Conservation (phyloP, 345 rosid genomes). For the Salix suchowensis region DNA sequence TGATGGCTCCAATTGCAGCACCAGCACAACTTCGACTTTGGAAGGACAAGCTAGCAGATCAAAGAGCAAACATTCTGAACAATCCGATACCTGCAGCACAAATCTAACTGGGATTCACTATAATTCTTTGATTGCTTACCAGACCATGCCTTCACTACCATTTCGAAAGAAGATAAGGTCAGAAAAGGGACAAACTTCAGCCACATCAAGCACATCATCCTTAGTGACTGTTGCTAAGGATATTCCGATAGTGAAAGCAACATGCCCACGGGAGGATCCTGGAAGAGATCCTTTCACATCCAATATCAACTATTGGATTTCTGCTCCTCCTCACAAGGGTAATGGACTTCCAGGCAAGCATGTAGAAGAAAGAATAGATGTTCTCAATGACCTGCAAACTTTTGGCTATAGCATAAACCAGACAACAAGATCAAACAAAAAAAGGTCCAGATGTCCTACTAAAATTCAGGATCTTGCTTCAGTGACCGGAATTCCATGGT, state of each 20-base stretch:
- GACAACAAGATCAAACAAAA: slow-evolving; percentile 40
- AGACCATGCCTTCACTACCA: slow-evolving; percentile 24
- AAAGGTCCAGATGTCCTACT: slow-evolving; percentile 51
- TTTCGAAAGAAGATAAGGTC: slow-evolving; percentile 47
- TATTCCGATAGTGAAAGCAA: slow-evolving; percentile 7
- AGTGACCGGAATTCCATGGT: slow-evolving; percentile 25
- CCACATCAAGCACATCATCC: slow-evolving; percentile 32
- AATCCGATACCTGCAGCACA: slow-evolving; percentile 20
- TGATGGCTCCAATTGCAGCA: slow-evolving; percentile 20
- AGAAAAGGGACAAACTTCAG: slow-evolving; percentile 35
- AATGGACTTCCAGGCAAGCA: slow-evolving; percentile 17
- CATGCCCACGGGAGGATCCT: slow-evolving; percentile 8
- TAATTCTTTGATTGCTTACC: slow-evolving; percentile 35
- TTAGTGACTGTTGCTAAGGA: slow-evolving; percentile 18
- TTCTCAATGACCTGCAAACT: slow-evolving; percentile 30
- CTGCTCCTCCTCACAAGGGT: slow-evolving; percentile 17
- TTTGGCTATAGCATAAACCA: slow-evolving; percentile 24
- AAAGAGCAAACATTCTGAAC: slow-evolving; percentile 20
- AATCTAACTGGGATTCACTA: slow-evolving; percentile 36
- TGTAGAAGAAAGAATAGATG: slow-evolving; percentile 19
- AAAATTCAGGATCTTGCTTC: slow-evolving; percentile 42
- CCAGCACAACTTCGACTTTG: slow-evolving; percentile 10
- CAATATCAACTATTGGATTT: slow-evolving; percentile 13
- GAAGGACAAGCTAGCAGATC: slow-evolving; percentile 34
- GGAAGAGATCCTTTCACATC: slow-evolving; percentile 14